Base-by-base conservation (phyloP, 176 grass and related monocot genomes). In the Triticum turgidum region DNA sequence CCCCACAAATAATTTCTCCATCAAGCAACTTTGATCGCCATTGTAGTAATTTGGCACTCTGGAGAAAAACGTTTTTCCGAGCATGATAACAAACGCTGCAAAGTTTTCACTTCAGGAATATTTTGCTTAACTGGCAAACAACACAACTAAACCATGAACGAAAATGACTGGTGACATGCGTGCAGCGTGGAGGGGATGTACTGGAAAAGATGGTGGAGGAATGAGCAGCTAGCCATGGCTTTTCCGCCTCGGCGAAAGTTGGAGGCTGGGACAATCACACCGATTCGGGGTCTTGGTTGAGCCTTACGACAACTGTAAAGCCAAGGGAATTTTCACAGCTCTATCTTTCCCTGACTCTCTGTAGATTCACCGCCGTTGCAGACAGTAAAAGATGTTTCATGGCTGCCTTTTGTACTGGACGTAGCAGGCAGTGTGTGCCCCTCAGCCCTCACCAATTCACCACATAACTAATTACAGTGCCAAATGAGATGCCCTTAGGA, bases 261-360 rank as follows among this genome's bases (percentile, higher is more conserved):
- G 24, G 54, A 52, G 13, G 37, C 45, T 10, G 44, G 30, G 42
- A 44, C 45, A 12, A 27, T 56, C 5, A 9, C 69, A 21, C 41
- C 70, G 83, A 78, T 59, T 84, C 22, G 30, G 14, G 18, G 35
- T 59, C 59, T 69, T 79, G 68, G 82, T 25, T 29, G 44, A 85
- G 14, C 44, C 69, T 65, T 52, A 32, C 58, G 73, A 11, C 54
- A 25, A 45, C 27, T 54, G 45, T 45, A 37, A 38, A 59, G 61
- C 67, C 20, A 12, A 30, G 47, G n/a, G 61, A 22, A 61, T 69
- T 80, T 90, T 79, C 59, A 32, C 27, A 65, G 77, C 44, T 83
- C 74, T 73, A 83, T 47, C 58, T 89, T 87, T 49, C 80, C 79
- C 35, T 18, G 52, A 76, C 68, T 80, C 61, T 69, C 66, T 51